phyloP scores from a whole-genome alignment of 2,329 filamentous ascomycete species.

The Zopfia rhizophila region DNA sequence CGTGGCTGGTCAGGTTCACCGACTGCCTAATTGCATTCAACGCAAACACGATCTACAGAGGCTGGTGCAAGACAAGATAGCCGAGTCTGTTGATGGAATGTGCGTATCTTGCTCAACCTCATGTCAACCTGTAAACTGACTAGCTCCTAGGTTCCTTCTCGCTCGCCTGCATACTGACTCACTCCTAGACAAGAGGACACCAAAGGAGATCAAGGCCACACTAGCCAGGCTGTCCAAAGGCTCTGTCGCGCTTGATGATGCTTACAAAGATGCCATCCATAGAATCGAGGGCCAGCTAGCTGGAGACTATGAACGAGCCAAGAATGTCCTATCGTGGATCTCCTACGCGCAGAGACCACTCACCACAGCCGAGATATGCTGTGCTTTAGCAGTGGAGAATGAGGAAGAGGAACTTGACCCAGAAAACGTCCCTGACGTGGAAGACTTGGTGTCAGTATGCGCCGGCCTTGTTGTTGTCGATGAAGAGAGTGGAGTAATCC shows the following conservation, averaged over 20 bases:
- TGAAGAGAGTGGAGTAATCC: slow-evolving; percentile 30
- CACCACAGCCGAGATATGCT: slow-evolving; percentile 12
- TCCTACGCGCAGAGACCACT: slow-evolving; percentile 13
- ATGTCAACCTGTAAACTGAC: slow-evolving; percentile 16
- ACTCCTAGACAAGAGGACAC: slow-evolving; percentile 38
- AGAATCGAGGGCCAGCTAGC: slow-evolving; percentile 51
- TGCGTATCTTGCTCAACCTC: slow-evolving; percentile 20
- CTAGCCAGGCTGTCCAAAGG: slow-evolving; percentile 43
- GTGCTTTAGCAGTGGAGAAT: slow-evolving; percentile 7
- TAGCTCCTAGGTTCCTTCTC: slow-evolving; percentile 31
- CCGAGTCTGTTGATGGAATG: slow-evolving; percentile 21
- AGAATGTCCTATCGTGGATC: slow-evolving; percentile 27
- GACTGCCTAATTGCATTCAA: slow-evolving; percentile 16
- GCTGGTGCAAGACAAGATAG: slow-evolving; percentile 12
- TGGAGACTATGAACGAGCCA: slow-evolving; percentile 48
- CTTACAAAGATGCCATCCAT: slow-evolving; percentile 56
- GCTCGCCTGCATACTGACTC: slow-evolving; percentile 50
- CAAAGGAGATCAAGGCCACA: slow-evolving; percentile 43
- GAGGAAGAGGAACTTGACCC: slow-evolving; percentile 9
- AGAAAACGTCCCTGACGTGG: slow-evolving; percentile 12
- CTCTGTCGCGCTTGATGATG: slow-evolving; percentile 43
- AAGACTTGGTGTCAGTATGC: slow-evolving; percentile 21
- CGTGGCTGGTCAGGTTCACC: slow-evolving; percentile 11
- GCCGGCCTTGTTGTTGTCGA: slow-evolving; percentile 39
- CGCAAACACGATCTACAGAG: slow-evolving; percentile 10